Evolutionary conservation across 306 rosid genomes (phyloP), one percentile per base, ranked within the genome.

Genomic region (Canavalia ensiformis): DNA sequence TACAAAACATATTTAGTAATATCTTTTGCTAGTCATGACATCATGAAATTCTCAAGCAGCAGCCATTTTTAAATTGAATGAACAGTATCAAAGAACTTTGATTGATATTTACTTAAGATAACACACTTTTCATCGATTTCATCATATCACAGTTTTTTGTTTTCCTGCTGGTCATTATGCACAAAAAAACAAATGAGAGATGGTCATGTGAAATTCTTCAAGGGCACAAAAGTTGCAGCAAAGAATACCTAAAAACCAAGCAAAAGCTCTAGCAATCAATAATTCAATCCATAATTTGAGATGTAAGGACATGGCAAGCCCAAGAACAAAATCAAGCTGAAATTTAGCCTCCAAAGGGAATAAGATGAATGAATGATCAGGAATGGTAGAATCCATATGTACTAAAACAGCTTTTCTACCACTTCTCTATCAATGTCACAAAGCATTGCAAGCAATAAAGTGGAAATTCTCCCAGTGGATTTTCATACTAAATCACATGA

Each of bases 331-430:
- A 52, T 56, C 44, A 41, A 8, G 52, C 52, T 31, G 69, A 74
- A 81, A 66, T 10, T 52, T 34, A 82, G 67, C 64, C 57, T 58
- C 66, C 78, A 58, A 59, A 55, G 47, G 65, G 76, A 82, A 33
- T 6, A 72, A 71, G 55, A 66, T 33, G 45, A 46, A 35, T 35
- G 4, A 41, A 74, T 8, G 33, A 56, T 51, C 45, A 35, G 76
- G 41, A 12, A 12, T 7, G 35, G 13, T 56, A 25, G 42, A 56
- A 42, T 46, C 10, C n/a, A 57, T 74, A 41, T 18, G 45, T 64
- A 57, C 47, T 78, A 66, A 83, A 66, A 79, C 75, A 51, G 29
- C 47, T 66, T 66, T 84, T 37, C 54, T 73, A 59, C 59, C 56
- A 29, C 56, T 51, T 66, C 44, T 63, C 4, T 54, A 72, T 46